Evolutionary conservation across 192 early-diverging fungal genomes (phyloP).

Genomic region (Lobosporangium transversale): DNA sequence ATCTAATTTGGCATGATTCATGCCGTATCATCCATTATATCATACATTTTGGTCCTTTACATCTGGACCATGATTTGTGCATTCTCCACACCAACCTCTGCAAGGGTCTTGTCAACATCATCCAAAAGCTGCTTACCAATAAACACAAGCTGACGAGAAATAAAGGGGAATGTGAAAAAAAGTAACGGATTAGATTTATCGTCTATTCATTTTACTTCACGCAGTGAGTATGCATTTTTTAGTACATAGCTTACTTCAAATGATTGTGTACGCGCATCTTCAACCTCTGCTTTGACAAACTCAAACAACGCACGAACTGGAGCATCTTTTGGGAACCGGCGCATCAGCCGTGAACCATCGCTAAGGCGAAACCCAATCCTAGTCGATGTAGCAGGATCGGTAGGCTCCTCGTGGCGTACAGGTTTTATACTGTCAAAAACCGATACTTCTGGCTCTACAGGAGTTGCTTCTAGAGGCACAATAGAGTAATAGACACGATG

Average conservation of each 20-base stretch:
- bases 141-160: constrained; percentile 71
- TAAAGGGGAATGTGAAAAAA: not conserved
- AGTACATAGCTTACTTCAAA: constrained; percentile 83
- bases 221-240: no score
- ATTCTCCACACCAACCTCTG: constrained; percentile 75
- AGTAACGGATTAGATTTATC: constrained; percentile 13
- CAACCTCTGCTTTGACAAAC: constrained; percentile 79
- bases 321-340: constrained; percentile 79
- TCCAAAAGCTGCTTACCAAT: constrained; percentile 74
- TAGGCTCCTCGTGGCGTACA: constrained; percentile 57
- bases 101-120: constrained; percentile 73
- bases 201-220: no score
- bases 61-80: constrained; percentile 64
- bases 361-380: constrained; percentile 83
- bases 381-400: constrained; percentile 67
- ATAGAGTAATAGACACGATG: no score
- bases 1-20: no score
- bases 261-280: constrained; percentile 65
- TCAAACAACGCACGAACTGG: constrained; percentile 83
- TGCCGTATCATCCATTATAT: no score
- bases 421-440: constrained; percentile 58
- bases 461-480: constrained; percentile 10
- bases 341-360: constrained; percentile 81
- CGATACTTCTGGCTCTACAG: constrained; percentile 16
- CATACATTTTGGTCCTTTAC: constrained; percentile 19